These are phyloP conservation scores for Primulina eburnea DNA, from an alignment of 257 asterid genomes.

Conservation along the genomic window DNA sequence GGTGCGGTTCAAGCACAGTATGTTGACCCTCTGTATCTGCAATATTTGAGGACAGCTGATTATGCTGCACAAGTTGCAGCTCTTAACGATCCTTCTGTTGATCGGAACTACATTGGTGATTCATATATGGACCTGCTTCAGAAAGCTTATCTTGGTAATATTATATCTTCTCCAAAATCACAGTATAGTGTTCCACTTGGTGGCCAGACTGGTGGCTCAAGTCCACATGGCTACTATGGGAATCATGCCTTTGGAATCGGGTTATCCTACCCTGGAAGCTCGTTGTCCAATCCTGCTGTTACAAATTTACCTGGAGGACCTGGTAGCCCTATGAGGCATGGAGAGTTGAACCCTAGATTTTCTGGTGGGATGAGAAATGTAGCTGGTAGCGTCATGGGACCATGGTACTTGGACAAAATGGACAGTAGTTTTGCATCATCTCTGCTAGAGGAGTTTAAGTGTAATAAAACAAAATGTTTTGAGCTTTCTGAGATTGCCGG, in stretches of 20 bases:
- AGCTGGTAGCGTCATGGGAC: slow-evolving; percentile 68
- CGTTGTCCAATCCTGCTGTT: slow-evolving; percentile 57
- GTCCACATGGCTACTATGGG: slow-evolving; percentile 74
- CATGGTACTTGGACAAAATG: slow-evolving; percentile 80
- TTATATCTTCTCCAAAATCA: slow-evolving; percentile 71
- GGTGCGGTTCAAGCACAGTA: slow-evolving; percentile 48
- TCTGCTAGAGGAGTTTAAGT: slow-evolving; percentile 89
- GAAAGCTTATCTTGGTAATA: slow-evolving; percentile 69
- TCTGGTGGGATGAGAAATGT: slow-evolving; percentile 69
- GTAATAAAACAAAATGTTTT: slow-evolving; percentile 80
- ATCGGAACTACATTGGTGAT: slow-evolving; percentile 62
- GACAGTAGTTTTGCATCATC: slow-evolving; percentile 64
- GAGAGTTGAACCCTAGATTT: slow-evolving; percentile 61
- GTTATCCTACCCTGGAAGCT: slow-evolving; percentile 83
- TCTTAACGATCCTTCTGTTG: slow-evolving; percentile 62
- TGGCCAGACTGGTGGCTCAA: slow-evolving; percentile 46
- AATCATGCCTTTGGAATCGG: slow-evolving; percentile 65
- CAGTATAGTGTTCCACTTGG: slow-evolving; percentile 60
- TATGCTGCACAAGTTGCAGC: slow-evolving; percentile 70
- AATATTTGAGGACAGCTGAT: slow-evolving; percentile 70
- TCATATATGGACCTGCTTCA: slow-evolving; percentile 77
- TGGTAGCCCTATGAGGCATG: slow-evolving; percentile 81
- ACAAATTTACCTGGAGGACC: slow-evolving; percentile 68
- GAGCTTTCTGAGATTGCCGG: slow-evolving; percentile 90
- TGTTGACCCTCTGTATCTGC: slow-evolving; percentile 75